phyloP scores from a whole-genome alignment of 1,284 basidiomycete genomes.

The Fomitopsis pinicola region DNA sequence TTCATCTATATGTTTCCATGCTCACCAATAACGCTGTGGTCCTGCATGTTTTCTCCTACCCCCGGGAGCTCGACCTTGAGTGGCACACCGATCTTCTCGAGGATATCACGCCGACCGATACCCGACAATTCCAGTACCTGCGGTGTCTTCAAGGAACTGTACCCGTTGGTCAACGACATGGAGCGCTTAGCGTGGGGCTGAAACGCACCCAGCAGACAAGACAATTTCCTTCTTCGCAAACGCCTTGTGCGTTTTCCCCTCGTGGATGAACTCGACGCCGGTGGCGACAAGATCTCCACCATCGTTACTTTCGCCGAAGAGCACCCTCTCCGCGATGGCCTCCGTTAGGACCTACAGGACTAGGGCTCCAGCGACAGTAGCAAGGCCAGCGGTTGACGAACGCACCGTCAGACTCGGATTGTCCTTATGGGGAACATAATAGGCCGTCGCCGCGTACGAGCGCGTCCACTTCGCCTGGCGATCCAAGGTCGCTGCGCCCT shows the following conservation, averaged over 20 bases:
- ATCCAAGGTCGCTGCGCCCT: conserved; percentile 6
- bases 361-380: neutral
- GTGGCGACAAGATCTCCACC: conserved; percentile 14
- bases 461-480: conserved; percentile 8
- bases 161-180: neutral
- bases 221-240: conserved; percentile 22
- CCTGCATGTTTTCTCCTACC: conserved; percentile 34
- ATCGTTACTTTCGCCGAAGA: conserved; percentile 2
- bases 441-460: conserved; percentile 16
- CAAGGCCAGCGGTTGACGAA: neutral
- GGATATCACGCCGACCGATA: conserved; percentile 25
- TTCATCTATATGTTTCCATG: neutral
- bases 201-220: conserved; percentile 21
- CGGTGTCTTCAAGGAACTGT: conserved; percentile 17
- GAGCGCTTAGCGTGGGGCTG: neutral
- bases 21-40: conserved; percentile 19
- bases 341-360: conserved; percentile 9
- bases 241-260: conserved; percentile 13
- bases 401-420: conserved; percentile 12
- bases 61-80: conserved; percentile 22
- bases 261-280: conserved; percentile 23
- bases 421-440: conserved; percentile 13
- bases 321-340: conserved; percentile 4
- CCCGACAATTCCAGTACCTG: conserved; percentile 38
- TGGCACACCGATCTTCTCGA: conserved; percentile 25